These are phyloP conservation scores for Xanthoconium stramineum DNA, from an alignment of 768 basidiomycete genomes.

Conservation along the genomic window DNA sequence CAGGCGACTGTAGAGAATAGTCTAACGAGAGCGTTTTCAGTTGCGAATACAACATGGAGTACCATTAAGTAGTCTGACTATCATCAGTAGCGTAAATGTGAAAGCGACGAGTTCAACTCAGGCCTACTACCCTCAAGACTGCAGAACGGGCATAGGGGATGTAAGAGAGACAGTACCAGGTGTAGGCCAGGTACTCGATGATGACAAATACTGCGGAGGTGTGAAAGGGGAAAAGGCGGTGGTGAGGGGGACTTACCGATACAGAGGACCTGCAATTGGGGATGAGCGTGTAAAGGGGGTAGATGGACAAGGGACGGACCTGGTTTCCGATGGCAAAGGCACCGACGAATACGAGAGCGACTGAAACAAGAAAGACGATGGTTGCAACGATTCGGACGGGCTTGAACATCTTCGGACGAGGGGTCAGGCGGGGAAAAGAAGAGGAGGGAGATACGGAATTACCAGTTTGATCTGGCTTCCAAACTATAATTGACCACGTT, in stretches of 20 bases:
- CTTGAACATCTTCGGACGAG: constrained; percentile 78
- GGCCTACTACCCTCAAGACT: constrained; percentile 61
- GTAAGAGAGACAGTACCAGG: constrained; percentile 86
- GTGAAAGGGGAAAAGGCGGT: neutral
- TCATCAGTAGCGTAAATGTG: constrained; percentile 7
- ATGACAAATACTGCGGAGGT: constrained; percentile 73
- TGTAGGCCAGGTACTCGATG: constrained; percentile 87
- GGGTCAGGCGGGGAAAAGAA: neutral
- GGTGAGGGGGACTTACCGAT: constrained; percentile 43
- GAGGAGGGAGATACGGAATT: constrained; percentile 16
- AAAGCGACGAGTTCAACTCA: constrained; percentile 18
- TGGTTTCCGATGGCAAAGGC: constrained; percentile 76
- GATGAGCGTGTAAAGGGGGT: neutral
- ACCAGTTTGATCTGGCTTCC: constrained; percentile 78
- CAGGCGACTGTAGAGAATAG: neutral
- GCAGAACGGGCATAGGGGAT: constrained; percentile 87
- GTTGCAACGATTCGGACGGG: constrained; percentile 84
- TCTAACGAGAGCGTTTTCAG: neutral
- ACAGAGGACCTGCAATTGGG: constrained; percentile 56
- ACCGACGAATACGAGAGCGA: constrained; percentile 79
- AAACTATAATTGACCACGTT: constrained; percentile 47
- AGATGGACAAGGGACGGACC: constrained; percentile 38
- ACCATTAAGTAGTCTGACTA: neutral
- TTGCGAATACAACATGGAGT: neutral
- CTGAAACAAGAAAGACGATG: constrained; percentile 71